Evolutionary conservation across 306 rosid species (phyloP), one percentile per base, ranked within the genome.

Genomic region (Prunus davidiana): DNA sequence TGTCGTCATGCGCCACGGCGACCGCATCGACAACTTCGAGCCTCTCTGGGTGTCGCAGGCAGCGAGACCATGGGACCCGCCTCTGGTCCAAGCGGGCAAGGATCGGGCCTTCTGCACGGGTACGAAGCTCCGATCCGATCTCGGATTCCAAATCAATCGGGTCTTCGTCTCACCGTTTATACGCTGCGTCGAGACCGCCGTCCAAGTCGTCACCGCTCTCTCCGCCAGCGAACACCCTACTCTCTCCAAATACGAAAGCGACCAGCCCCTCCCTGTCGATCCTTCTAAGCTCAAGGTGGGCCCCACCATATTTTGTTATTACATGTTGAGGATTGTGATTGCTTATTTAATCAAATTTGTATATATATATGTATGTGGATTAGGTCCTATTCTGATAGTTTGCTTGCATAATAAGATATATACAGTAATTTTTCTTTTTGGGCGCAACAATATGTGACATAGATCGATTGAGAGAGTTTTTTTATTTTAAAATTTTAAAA

Each of bases 1-100:
- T 70, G 81, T 95, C 85, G 92, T 92, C 71, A 88, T 95, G 96
- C 87, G 98, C 60, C 98, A 95, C 88, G 98, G 98, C n/a, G 97
- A 95, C 24, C 97, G 98, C 55, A 73, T 87, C 56, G 98, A 95
- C 77, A 76, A 82, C 83, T 73, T 85, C 82, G 96, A 84, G 3
- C 87, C 85, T 1, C 10, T 19, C 5, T 95, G 98, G 98, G 64
- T 81, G 2, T 6, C 79, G 24, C 81, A 43, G 0, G 90, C 98
- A 0, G 2, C 87, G 10, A 76, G 87, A 12, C 97, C 99, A 0
- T 95, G 96, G 96, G 97, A 95, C 74, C 99, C 99, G 0, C 96
- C 96, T 1, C 83, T 95, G 2, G 1, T 73, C 49, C 51, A 87
- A 13, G 74, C 51, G 19, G 99, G 99, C 7, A 80, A 67, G 67